Percentiles rank a stretch among this genome's conserved stretches.
Evolutionary conservation across 768 basidiomycete genomes (phyloP).

Genomic region (Phylloporus arenicola): DNA sequence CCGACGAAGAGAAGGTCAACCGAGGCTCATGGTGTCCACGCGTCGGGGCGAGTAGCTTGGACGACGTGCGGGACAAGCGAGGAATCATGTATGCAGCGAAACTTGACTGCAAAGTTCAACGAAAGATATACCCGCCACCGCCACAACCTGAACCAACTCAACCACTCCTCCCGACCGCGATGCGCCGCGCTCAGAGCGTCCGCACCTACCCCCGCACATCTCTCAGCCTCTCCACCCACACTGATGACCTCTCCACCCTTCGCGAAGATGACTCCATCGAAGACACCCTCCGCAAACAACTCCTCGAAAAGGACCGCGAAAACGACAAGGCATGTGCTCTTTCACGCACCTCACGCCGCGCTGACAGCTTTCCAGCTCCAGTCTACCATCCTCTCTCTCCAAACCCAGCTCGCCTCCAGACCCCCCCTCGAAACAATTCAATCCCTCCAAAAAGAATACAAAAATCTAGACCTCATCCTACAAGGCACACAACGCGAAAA

Average conservation of each 20-base stretch:
- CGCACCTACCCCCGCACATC: constrained; percentile 53
- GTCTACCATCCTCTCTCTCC: constrained; percentile 56
- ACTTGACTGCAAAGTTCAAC: constrained; percentile 15
- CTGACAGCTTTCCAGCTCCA: constrained; percentile 42
- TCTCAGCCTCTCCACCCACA: constrained; percentile 24
- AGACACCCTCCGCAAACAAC: constrained; percentile 55
- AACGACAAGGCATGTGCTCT: constrained; percentile 51
- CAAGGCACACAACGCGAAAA: constrained; percentile 84
- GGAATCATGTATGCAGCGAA: constrained; percentile 17
- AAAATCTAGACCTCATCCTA: constrained; percentile 67
- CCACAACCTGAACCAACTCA: neutral
- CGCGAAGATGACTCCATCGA: constrained; percentile 49
- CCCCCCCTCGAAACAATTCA: constrained; percentile 67
- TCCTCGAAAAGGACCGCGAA: constrained; percentile 65
- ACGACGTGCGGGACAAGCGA: constrained; percentile 15
- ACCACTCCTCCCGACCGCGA: neutral
- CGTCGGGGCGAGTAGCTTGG: constrained; percentile 6
- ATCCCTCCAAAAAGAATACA: constrained; percentile 64
- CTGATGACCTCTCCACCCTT: constrained; percentile 50
- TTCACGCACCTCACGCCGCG: neutral
- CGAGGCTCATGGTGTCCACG: constrained; percentile 8
- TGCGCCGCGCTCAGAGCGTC: constrained; percentile 64
- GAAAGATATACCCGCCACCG: neutral
- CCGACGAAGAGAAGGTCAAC: neutral
- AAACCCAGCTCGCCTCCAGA: constrained; percentile 59